phyloP scores from a whole-genome alignment of 768 basidiomycete genomes.

The Tulasnella sp. region DNA sequence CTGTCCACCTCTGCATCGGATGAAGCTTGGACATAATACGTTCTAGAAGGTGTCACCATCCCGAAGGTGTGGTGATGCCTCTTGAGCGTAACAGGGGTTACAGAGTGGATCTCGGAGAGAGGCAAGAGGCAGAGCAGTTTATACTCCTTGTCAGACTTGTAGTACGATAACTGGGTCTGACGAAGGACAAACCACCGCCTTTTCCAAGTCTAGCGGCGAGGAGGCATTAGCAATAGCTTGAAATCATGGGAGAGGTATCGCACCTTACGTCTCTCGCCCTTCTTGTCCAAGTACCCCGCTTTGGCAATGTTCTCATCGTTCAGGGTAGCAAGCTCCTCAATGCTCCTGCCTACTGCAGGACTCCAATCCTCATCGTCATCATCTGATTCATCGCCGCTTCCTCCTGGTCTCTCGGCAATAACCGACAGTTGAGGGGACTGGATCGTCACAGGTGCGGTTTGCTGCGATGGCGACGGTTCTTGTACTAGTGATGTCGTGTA shows the following conservation, averaged over 20 bases:
- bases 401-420: constrained; percentile 61
- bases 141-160: constrained; percentile 93
- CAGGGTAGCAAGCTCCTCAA: constrained; percentile 24
- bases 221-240: not conserved
- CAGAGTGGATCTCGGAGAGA: constrained; percentile 78
- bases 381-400: constrained; percentile 58
- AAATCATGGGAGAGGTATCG: constrained; percentile 20
- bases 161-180: constrained; percentile 85
- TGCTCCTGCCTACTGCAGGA: constrained; percentile 43
- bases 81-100: constrained; percentile 77
- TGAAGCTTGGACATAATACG: constrained; percentile 81
- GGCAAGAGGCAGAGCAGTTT: constrained; percentile 80
- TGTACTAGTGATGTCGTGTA: constrained; percentile 24
- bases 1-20: constrained; percentile 55
- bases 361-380: constrained; percentile 45
- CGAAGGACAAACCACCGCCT: constrained; percentile 97
- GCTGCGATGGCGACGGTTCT: constrained; percentile 38
- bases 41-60: constrained; percentile 77
- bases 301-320: constrained; percentile 51
- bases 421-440: constrained; percentile 29
- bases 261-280: constrained; percentile 94
- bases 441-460: not conserved
- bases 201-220: constrained; percentile 77
- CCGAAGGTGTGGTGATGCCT: constrained; percentile 82
- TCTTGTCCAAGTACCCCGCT: constrained; percentile 93